Conservation (phyloP, 2,329 filamentous ascomycete species). For the Zasmidium cellare region DNA sequence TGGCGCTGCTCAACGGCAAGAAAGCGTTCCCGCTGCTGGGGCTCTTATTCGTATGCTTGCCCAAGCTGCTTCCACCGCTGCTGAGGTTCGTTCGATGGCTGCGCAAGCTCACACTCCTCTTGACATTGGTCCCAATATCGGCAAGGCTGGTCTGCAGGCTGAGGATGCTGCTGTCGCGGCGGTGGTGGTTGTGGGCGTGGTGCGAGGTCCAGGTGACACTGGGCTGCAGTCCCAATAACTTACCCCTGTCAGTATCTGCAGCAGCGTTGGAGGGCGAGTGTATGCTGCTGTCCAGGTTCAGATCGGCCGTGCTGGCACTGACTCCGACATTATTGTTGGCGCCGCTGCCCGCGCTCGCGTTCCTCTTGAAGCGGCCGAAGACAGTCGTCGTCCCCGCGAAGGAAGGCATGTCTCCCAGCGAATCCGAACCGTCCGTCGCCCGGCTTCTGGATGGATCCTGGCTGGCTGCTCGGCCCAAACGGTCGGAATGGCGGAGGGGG, state of each 20-base stretch:
- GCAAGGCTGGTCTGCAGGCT: constrained; percentile 33
- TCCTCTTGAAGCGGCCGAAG: not conserved
- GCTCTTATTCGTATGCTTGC: constrained; percentile 1
- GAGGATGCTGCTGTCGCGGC: constrained; percentile 29
- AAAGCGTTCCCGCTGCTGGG: constrained; percentile 8
- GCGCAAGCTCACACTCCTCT: constrained; percentile 41
- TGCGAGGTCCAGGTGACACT: not conserved
- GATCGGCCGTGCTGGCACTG: not conserved
- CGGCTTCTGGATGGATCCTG: not conserved
- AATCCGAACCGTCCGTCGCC: not conserved
- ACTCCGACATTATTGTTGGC: not conserved
- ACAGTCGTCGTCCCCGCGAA: not conserved
- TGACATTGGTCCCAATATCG: constrained; percentile 40
- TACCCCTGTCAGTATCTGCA: not conserved
- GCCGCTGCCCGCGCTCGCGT: not conserved
- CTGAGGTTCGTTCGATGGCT: constrained; percentile 32
- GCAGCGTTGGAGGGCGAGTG: not conserved
- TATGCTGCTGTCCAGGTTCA: not conserved
- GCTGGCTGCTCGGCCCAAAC: not conserved
- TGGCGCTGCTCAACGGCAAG: constrained; percentile 18
- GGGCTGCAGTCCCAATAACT: not conserved
- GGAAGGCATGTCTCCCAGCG: not conserved
- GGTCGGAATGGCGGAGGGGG: not conserved
- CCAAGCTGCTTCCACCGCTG: constrained; percentile 27
- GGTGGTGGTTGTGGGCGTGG: constrained; percentile 8